phyloP scores from a whole-genome alignment of 768 basidiomycete genomes.

The Trametes villosa region DNA sequence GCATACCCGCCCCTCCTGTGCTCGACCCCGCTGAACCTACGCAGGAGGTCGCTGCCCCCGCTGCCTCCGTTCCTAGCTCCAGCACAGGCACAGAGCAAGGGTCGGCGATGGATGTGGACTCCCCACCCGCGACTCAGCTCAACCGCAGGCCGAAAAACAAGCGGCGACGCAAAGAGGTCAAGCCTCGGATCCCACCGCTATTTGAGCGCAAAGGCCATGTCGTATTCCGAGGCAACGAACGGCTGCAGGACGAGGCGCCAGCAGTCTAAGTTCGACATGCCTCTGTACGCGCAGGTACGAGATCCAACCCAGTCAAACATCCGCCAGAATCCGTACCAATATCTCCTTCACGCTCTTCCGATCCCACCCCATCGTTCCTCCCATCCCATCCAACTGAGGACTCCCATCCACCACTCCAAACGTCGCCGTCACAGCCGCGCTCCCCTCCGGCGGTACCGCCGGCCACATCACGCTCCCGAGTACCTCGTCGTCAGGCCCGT shows the following conservation, averaged over 20 bases:
- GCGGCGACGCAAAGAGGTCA: neutral
- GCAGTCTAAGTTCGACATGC: too few species aligned
- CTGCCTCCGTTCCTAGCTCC: neutral
- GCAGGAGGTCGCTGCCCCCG: neutral
- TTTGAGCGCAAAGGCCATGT: conserved; percentile 70
- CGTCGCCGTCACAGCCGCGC: conserved; percentile 7
- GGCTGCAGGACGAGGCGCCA: conserved; percentile 7
- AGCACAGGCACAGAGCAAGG: conserved; percentile 7
- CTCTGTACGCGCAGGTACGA: neutral
- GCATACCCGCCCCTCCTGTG: conserved; percentile 68
- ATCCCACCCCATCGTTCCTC: conserved; percentile 39
- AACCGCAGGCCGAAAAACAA: conserved; percentile 19
- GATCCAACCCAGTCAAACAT: conserved; percentile 40
- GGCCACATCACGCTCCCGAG: conserved; percentile 65
- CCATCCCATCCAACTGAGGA: neutral
- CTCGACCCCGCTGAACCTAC: conserved; percentile 18
- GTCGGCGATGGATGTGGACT: conserved; percentile 15
- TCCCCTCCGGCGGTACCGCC: conserved; percentile 40
- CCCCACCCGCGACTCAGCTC: neutral
- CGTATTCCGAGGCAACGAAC: conserved; percentile 67
- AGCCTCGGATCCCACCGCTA: conserved; percentile 55
- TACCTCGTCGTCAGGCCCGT: conserved; percentile 72
- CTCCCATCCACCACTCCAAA: conserved; percentile 11
- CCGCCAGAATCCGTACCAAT: conserved; percentile 58
- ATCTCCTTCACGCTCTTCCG: conserved; percentile 67